Percentiles rank a stretch among this genome's conserved stretches.
Conservation (phyloP, 768 basidiomycete species). For the Chalciporus piperatus region DNA sequence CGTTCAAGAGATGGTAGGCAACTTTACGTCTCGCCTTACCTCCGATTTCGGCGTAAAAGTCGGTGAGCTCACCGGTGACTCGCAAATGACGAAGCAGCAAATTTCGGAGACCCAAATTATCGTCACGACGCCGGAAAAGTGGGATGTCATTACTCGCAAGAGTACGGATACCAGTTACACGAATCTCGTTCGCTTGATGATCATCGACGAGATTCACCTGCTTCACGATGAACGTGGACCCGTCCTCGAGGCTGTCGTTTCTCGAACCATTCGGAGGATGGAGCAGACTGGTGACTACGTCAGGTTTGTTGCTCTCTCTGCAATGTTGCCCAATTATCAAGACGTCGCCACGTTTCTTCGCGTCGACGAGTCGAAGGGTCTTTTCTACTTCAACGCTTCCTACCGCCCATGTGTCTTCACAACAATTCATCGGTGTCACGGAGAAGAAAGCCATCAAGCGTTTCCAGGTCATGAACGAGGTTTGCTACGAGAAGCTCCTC, state of each 20-base stretch:
- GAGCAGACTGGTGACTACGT: slow-evolving; percentile 93
- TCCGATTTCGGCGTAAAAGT: slow-evolving; percentile 72
- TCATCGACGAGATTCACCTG: slow-evolving; percentile 97
- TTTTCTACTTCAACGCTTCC: slow-evolving; percentile 96
- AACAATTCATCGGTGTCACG: slow-evolving; percentile 95
- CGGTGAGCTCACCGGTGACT: slow-evolving; percentile 94
- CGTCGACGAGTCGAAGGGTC: slow-evolving; percentile 85
- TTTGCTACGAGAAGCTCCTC: slow-evolving; percentile 97
- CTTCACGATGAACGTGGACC: slow-evolving; percentile 98
- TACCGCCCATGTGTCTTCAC: slow-evolving; percentile 91
- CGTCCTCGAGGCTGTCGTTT: slow-evolving; percentile 87
- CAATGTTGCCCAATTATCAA: slow-evolving; percentile 97
- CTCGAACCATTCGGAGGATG: slow-evolving; percentile 89
- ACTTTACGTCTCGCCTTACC: slow-evolving; percentile 75
- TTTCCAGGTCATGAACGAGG: slow-evolving; percentile 97
- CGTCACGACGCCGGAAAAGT: slow-evolving; percentile 98
- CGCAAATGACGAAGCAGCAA: slow-evolving; percentile 97
- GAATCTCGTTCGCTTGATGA: slow-evolving; percentile 92
- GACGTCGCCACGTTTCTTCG: slow-evolving; percentile 97
- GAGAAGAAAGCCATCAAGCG: slow-evolving; percentile 99
- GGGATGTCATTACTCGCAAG: slow-evolving; percentile 99
- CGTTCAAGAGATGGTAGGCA: slow-evolving; percentile 98
- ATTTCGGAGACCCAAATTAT: slow-evolving; percentile 97
- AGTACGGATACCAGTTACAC: slow-evolving; percentile 96
- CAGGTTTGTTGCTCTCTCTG: slow-evolving; percentile 91